phyloP scores from a whole-genome alignment of 371 early-diverging fungal species.

The Circinella minor region DNA sequence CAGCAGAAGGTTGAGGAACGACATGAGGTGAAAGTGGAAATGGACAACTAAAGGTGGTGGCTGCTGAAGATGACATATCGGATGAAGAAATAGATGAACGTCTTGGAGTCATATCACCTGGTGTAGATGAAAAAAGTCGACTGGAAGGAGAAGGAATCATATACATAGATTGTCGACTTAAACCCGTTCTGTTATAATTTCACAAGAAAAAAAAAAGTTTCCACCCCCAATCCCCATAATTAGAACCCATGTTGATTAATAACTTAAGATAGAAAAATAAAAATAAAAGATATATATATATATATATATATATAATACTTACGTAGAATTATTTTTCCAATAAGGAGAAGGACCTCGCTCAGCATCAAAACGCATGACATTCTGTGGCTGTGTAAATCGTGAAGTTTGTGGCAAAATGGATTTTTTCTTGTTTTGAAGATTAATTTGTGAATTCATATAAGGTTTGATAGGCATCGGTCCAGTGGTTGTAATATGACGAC shows the following conservation, averaged over 20 bases:
- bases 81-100: slow-evolving; percentile 19
- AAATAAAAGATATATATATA: not conserved
- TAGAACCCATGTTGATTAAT: not conserved
- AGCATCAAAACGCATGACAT: slow-evolving; percentile 41
- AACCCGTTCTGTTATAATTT: not conserved
- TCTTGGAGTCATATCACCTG: slow-evolving; percentile 17
- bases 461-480: slow-evolving; percentile 33
- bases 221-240: not conserved
- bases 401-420: slow-evolving; percentile 48
- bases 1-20: slow-evolving; percentile 51
- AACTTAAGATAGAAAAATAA: too few relatives aligned
- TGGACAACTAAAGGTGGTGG: slow-evolving; percentile 28
- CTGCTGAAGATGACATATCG: slow-evolving; percentile 10
- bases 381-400: slow-evolving; percentile 44
- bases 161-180: not conserved
- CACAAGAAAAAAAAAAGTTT: not conserved
- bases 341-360: slow-evolving; percentile 26
- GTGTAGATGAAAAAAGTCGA: slow-evolving; percentile 15
- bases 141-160: slow-evolving; percentile 12
- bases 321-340: slow-evolving; percentile 42
- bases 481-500: slow-evolving; percentile 45
- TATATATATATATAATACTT: not conserved
- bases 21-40: slow-evolving; percentile 45
- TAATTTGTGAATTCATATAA: not conserved
- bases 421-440: slow-evolving; percentile 31